Percentiles rank a stretch among this genome's conserved stretches.
These are phyloP conservation scores for Monoraphidium neglectum DNA, from an alignment of 139 green algal species.

Conservation along the genomic window DNA sequence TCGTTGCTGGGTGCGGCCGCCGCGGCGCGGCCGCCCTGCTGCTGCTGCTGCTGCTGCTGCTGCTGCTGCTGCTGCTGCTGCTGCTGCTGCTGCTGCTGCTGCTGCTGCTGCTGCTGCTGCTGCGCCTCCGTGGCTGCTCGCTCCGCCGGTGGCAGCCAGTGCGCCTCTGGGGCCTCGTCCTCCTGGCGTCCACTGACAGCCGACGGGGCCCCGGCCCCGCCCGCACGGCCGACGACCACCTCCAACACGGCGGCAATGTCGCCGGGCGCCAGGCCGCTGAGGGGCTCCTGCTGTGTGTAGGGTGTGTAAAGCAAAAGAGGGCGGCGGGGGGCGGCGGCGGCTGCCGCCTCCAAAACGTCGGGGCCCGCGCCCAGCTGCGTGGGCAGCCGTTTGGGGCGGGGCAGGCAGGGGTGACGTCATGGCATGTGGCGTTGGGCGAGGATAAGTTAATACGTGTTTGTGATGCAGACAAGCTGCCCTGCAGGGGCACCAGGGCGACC, in stretches of 20 bases:
- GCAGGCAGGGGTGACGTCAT: no score
- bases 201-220: slow-evolving; percentile 3
- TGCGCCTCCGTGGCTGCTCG: neutral
- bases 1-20: neutral
- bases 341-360: slow-evolving; percentile 19
- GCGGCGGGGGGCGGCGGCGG: neutral
- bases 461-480: neutral
- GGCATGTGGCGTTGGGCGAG: no score
- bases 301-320: slow-evolving; percentile 53
- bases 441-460: neutral
- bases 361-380: neutral
- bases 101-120: slow-evolving; percentile 8
- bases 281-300: slow-evolving; percentile 54
- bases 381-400: neutral
- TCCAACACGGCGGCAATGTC: slow-evolving; percentile 58
- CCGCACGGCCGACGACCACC: slow-evolving; percentile 37
- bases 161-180: neutral
- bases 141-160: slow-evolving; percentile 1
- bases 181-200: slow-evolving; percentile 5
- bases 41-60: neutral
- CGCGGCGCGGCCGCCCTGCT: neutral
- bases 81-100: neutral
- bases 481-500: neutral
- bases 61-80: no score
- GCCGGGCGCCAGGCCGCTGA: slow-evolving; percentile 12